phyloP scores from a whole-genome alignment of 108 stramenopile genomes.

The Cylindrotheca closterium region DNA sequence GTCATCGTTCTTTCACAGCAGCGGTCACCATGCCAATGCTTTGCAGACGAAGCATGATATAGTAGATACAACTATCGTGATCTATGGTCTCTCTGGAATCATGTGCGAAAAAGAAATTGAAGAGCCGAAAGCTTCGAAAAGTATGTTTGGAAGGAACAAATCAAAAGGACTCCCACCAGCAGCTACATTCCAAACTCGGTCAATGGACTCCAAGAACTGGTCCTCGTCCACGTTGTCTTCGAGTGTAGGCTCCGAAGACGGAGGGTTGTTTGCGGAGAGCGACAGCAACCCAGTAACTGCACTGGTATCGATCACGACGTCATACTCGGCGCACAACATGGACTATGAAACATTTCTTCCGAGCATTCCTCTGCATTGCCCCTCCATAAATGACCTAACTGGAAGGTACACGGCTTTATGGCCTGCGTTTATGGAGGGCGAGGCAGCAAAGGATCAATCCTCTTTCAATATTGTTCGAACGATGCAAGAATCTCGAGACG shows the following conservation, averaged over 20 bases:
- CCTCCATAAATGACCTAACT: conserved; percentile 4
- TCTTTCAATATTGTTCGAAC: conserved; percentile 25
- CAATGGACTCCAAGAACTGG: neutral
- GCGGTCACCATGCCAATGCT: neutral
- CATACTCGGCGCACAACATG: conserved; percentile 1
- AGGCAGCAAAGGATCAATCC: conserved; percentile 16
- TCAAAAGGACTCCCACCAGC: too few relatives aligned
- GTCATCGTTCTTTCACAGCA: too few relatives aligned
- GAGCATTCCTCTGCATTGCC: conserved; percentile 26
- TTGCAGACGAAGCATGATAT: conserved; percentile 24
- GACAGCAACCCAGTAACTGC: conserved; percentile 14
- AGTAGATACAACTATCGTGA: conserved; percentile 38
- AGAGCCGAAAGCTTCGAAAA: conserved; percentile 7
- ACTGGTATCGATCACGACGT: neutral
- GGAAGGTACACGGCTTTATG: conserved; percentile 27
- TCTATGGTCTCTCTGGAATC: conserved; percentile 40
- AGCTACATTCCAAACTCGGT: neutral
- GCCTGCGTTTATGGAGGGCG: conserved; percentile 25
- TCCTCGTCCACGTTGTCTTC: conserved; percentile 13
- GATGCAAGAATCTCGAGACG: conserved; percentile 20
- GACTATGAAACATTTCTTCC: conserved; percentile 37
- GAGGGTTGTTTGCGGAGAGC: conserved; percentile 8
- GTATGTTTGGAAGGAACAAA: conserved; percentile 10
- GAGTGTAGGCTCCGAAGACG: conserved; percentile 6
- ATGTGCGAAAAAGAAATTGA: conserved; percentile 20